phyloP scores from a whole-genome alignment of 208 protist genomes.

The Tritrichomonas foetus region DNA sequence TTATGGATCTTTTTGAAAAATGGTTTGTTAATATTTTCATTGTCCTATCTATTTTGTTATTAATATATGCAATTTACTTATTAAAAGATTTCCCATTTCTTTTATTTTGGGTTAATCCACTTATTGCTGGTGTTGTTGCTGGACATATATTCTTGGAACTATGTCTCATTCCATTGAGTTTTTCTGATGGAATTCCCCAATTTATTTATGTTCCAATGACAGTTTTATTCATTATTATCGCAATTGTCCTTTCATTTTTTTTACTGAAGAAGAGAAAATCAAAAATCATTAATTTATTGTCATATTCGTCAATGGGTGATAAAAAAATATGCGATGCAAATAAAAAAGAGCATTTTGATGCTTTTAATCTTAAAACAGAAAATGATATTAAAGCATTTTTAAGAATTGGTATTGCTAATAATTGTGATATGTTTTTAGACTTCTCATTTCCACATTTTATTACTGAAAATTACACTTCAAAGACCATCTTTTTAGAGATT shows the following conservation, averaged over 20 bases:
- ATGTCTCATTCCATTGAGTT: not conserved
- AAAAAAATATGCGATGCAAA: not conserved
- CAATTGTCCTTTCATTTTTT: not conserved
- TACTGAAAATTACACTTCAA: not conserved
- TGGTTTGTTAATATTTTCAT: too few species aligned
- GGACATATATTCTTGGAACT: not conserved
- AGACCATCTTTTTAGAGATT: not conserved
- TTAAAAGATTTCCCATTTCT: not conserved
- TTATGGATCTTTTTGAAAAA: too few species aligned
- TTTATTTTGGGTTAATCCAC: not conserved
- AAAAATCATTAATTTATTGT: not conserved
- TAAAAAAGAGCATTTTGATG: not conserved
- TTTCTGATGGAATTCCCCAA: not conserved
- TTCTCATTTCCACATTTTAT: not conserved
- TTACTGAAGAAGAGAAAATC: not conserved
- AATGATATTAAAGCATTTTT: not conserved
- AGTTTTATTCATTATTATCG: not conserved
- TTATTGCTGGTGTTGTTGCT: not conserved
- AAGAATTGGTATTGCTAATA: not conserved
- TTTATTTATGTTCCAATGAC: not conserved
- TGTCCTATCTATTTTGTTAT: not conserved
- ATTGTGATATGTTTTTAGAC: not conserved
- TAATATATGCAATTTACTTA: not conserved
- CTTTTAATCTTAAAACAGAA: not conserved
- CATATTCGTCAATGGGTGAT: not conserved